A percentile compares a stretch with the other conserved stretches of the same genome.
Conservation (phyloP, 2,329 filamentous ascomycete genomes). For the Penicillium corylophilum region DNA sequence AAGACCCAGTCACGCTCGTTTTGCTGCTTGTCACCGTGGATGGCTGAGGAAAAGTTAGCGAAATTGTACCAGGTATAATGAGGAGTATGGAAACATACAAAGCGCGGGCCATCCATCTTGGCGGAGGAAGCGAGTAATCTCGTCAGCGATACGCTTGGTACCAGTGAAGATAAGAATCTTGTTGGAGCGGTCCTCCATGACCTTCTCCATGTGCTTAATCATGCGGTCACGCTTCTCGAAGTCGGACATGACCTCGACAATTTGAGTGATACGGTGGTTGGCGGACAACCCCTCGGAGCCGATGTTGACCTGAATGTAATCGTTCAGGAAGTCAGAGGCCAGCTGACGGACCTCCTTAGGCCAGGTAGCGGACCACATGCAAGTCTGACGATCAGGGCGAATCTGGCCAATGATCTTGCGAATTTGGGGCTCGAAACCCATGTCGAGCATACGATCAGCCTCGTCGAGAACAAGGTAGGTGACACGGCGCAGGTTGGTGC, state of each 20-base stretch:
- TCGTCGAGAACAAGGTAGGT: constrained; percentile 98
- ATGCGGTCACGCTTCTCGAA: constrained; percentile 97
- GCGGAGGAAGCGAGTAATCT: constrained; percentile 94
- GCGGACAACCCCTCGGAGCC: constrained; percentile 93
- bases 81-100: constrained; percentile 60
- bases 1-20: constrained; percentile 99
- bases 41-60: constrained; percentile 61
- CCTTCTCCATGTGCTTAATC: constrained; percentile 95
- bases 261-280: constrained; percentile 96
- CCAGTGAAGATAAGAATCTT: constrained; percentile 92
- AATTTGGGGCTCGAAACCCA: constrained; percentile 99
- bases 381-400: constrained; percentile 95
- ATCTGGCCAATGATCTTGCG: constrained; percentile 98
- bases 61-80: constrained; percentile 22
- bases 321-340: constrained; percentile 83
- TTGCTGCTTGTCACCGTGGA: constrained; percentile 99
- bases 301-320: constrained; percentile 99
- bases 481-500: constrained; percentile 95
- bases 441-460: constrained; percentile 99
- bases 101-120: constrained; percentile 97
- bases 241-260: constrained; percentile 93
- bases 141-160: constrained; percentile 88
- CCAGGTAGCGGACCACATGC: constrained; percentile 99
- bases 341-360: constrained; percentile 96
- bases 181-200: constrained; percentile 95